Base-by-base conservation (phyloP, 352 stramenopile genomes). In the Globisporangium heterothallicum region DNA sequence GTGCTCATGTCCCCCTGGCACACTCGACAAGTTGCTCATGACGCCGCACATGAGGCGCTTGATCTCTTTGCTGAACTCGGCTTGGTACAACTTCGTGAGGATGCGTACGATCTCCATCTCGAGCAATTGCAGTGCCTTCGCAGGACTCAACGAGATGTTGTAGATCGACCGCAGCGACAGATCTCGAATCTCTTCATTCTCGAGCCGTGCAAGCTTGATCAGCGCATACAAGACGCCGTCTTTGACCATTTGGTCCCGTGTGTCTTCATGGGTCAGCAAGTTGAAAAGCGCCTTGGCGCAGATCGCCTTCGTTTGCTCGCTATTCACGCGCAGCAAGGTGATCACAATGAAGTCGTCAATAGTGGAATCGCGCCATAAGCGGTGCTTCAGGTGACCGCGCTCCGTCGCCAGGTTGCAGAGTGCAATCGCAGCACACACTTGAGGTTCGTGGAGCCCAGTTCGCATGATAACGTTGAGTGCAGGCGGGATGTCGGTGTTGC, bases 321-420 rank as follows among this genome's bases (percentile, higher is more conserved):
- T 86, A 59, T 96, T 96, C 13, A 93, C 68, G 18, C 84, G 82
- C 55, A 96, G 49, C 3, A 96, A 50, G 18, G 82, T 86, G 60
- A 93, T 88, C 26, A 94, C 86, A 43, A 94, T 89, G 50, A 94
- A 94, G 53, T 94, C 86, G 14, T 85, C 84, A 24, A 85, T 80
- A 29, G 78, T 91, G 2, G 67, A 56, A 44, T 92, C 72, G 10
- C 64, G 60, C 79, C 79, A 91, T 3, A 88, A 44, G 4, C 70
- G 74, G 1, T 57, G 57, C 26, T 55, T 63, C 16, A 68, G 42
- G 24, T 63, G 51, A 7, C 68, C 62, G 14, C 71, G 68, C 59
- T 88, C 74, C 2, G 70, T 77, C 24, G 83, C 83, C 13, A 96
- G 58, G 61, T 96, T 94, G 48, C 86, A 94, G n/a, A 96, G 63